Evolutionary conservation across 495 filamentous ascomycete genomes (phyloP).

Genomic region (Xylaria venustula): DNA sequence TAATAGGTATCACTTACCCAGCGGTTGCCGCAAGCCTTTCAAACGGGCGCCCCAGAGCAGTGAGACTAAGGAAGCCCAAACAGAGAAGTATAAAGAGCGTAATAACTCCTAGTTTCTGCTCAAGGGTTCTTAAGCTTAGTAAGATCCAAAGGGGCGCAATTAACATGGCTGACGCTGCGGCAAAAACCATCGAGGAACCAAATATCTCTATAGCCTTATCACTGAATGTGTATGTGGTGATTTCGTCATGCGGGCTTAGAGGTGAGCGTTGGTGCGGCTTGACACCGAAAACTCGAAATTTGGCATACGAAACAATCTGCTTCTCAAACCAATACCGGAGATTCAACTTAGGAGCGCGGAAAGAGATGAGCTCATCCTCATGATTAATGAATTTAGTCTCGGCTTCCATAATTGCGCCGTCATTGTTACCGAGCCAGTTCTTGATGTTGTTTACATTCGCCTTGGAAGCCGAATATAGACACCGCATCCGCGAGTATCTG

Average conservation of each 20-base stretch:
- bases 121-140: background rate
- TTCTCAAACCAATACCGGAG: background rate
- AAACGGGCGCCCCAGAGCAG: background rate
- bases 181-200: background rate
- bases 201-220: background rate
- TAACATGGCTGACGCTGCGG: background rate
- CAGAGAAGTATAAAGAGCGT: background rate
- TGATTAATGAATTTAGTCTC: background rate
- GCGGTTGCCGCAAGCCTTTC: background rate
- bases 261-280: background rate
- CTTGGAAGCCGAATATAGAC: background rate
- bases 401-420: background rate
- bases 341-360: background rate
- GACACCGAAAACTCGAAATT: background rate
- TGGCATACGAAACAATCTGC: background rate
- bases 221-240: background rate
- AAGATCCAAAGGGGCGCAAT: background rate
- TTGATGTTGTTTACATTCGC: background rate
- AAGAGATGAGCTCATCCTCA: background rate
- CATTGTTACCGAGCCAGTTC: background rate
- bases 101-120: background rate
- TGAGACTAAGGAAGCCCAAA: background rate
- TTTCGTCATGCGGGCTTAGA: background rate
- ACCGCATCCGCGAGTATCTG: background rate
- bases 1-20: background rate